These are phyloP conservation scores for Cladobotryum mycophilum DNA, from an alignment of 2,329 filamentous ascomycete genomes.

Conservation along the genomic window DNA sequence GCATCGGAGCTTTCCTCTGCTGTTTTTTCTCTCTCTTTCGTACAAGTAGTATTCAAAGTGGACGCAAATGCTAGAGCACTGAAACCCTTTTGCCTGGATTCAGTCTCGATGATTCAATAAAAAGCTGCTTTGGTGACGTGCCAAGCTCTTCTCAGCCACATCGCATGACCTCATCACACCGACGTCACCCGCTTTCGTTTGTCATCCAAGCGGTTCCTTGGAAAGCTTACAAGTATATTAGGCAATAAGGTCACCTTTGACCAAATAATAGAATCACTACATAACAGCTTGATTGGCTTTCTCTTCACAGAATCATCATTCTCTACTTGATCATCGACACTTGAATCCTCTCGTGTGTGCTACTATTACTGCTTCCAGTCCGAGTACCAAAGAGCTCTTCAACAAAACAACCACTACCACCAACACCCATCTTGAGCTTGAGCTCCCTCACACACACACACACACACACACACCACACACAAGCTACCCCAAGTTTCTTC, in stretches of 20 bases:
- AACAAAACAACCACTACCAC: neutral
- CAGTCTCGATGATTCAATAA: too few relatives aligned
- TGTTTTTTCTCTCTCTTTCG: too few relatives aligned
- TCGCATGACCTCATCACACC: conserved; percentile 9
- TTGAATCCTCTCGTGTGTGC: too few relatives aligned
- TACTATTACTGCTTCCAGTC: too few relatives aligned
- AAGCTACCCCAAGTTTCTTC: neutral
- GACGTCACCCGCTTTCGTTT: neutral
- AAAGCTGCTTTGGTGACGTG: conserved; percentile 2
- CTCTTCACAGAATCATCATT: neutral
- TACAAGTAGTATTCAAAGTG: too few relatives aligned
- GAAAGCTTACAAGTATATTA: neutral
- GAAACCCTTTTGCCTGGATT: too few relatives aligned
- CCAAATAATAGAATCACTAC: neutral
- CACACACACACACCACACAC: neutral
- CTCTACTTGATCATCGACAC: too few relatives aligned
- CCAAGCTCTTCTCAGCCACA: conserved; percentile 3
- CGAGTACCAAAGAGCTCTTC: too few relatives aligned
- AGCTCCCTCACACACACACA: neutral
- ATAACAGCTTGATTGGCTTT: neutral
- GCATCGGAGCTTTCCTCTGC: too few relatives aligned
- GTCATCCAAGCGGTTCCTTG: neutral
- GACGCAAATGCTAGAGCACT: too few relatives aligned
- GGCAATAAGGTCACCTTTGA: neutral
- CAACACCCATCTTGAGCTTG: neutral